These are phyloP conservation scores for Ophiostoma angusticollis DNA, from an alignment of 2,329 filamentous ascomycete species.

Conservation along the genomic window DNA sequence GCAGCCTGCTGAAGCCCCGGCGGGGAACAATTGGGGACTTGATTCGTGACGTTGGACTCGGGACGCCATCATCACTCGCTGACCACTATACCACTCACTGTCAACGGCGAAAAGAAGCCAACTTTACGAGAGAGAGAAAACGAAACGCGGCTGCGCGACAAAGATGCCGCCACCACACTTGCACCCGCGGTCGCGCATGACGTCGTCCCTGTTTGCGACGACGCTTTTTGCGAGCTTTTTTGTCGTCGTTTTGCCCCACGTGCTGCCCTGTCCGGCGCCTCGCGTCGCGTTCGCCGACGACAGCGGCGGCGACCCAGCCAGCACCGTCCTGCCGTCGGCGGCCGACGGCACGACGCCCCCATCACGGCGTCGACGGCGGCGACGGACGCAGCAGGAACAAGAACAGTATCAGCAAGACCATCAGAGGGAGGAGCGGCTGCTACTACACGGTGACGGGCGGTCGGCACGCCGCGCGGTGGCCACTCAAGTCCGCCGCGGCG, in stretches of 20 bases:
- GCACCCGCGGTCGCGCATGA: constrained; percentile 86
- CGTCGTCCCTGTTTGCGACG: constrained; percentile 87
- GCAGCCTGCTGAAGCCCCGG: too few species aligned
- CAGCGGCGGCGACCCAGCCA: too few species aligned
- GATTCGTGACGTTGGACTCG: too few species aligned
- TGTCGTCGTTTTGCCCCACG: constrained; percentile 79
- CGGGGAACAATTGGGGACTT: too few species aligned
- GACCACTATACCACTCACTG: too few species aligned
- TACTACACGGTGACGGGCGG: constrained; percentile 9
- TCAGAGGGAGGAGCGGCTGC: constrained; percentile 16
- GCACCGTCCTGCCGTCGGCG: too few species aligned
- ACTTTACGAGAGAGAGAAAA: too few species aligned
- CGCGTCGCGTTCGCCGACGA: constrained; percentile 63
- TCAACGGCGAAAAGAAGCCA: too few species aligned
- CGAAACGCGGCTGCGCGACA: constrained; percentile 16
- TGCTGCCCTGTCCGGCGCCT: constrained; percentile 82
- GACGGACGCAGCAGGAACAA: constrained; percentile 13
- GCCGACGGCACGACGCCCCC: constrained; percentile 23
- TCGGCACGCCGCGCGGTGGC: constrained; percentile 10
- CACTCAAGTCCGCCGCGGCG: constrained; percentile 24
- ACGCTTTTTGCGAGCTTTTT: constrained; percentile 82
- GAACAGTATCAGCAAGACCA: constrained; percentile 10
- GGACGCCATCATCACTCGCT: too few species aligned
- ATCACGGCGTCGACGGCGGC: constrained; percentile 29
- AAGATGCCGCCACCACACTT: constrained; percentile 75